Evolutionary conservation across 2,329 filamentous ascomycete genomes (phyloP).

Genomic region (Nannizziopsis arthrosporioides): DNA sequence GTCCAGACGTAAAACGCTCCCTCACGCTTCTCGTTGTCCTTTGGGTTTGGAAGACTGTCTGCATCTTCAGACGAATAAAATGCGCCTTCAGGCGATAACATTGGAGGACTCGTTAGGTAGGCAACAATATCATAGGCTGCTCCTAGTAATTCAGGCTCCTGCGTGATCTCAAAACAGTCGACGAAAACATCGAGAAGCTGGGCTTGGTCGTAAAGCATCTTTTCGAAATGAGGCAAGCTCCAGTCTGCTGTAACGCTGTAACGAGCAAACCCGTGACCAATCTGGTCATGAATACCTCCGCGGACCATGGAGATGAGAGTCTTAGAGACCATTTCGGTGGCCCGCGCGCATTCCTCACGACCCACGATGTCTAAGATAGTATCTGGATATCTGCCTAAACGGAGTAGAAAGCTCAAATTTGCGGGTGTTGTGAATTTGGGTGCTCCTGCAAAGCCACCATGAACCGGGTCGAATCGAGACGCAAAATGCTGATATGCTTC

Average conservation of each 20-base stretch:
- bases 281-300: conserved; percentile 60
- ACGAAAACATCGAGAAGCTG: conserved; percentile 74
- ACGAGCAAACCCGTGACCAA: conserved; percentile 66
- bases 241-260: conserved; percentile 88
- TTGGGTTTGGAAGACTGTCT: conserved; percentile 63
- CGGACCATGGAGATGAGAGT: conserved; percentile 69
- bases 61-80: conserved; percentile 86
- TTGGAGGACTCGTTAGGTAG: conserved; percentile 65
- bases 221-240: conserved; percentile 93
- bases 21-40: conserved; percentile 71
- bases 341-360: conserved; percentile 59
- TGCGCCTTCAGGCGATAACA: conserved; percentile 57
- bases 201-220: conserved; percentile 88
- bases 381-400: conserved; percentile 57
- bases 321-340: conserved; percentile 65
- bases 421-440: conserved; percentile 86
- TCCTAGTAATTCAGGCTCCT: conserved; percentile 60
- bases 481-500: conserved; percentile 76
- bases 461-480: conserved; percentile 62
- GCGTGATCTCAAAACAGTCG: conserved; percentile 65
- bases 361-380: conserved; percentile 83
- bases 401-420: conserved; percentile 71
- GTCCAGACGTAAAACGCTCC: conserved; percentile 96
- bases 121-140: conserved; percentile 70
- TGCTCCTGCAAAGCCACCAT: conserved; percentile 66